Evolutionary conservation across 768 basidiomycete species (phyloP).

Genomic region (Megacollybia marginata): DNA sequence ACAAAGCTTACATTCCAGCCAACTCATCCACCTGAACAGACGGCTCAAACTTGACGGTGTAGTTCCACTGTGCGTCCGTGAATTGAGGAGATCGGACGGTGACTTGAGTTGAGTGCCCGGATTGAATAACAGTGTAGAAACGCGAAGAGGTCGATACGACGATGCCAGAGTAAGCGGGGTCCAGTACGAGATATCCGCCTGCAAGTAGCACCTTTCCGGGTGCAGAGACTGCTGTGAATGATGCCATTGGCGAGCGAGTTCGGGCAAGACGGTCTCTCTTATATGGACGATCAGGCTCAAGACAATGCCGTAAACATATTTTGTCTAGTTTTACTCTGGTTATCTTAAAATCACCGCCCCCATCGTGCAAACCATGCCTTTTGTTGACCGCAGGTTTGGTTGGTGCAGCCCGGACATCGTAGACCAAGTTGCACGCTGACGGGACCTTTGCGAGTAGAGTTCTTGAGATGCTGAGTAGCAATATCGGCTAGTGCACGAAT

Average conservation of each 20-base stretch:
- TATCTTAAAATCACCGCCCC: constrained; percentile 34
- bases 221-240: constrained; percentile 71
- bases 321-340: background rate
- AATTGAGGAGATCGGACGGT: constrained; percentile 90
- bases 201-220: constrained; percentile 95
- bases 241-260: constrained; percentile 26
- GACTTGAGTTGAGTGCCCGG: constrained; percentile 35
- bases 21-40: constrained; percentile 24
- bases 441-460: constrained; percentile 47
- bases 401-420: constrained; percentile 92
- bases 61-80: constrained; percentile 69
- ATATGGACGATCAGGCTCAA: background rate
- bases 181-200: constrained; percentile 96
- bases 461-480: constrained; percentile 67
- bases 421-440: constrained; percentile 76
- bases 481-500: constrained; percentile 93
- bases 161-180: constrained; percentile 75
- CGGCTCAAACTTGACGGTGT: constrained; percentile 40
- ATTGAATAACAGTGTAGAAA: constrained; percentile 76
- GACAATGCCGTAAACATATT: background rate
- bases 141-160: constrained; percentile 91
- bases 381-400: constrained; percentile 77
- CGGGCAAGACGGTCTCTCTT: background rate
- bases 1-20: constrained; percentile 27
- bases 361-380: constrained; percentile 87